phyloP scores from a whole-genome alignment of 2,329 filamentous ascomycete species.

The Curvularia hawaiiensis region DNA sequence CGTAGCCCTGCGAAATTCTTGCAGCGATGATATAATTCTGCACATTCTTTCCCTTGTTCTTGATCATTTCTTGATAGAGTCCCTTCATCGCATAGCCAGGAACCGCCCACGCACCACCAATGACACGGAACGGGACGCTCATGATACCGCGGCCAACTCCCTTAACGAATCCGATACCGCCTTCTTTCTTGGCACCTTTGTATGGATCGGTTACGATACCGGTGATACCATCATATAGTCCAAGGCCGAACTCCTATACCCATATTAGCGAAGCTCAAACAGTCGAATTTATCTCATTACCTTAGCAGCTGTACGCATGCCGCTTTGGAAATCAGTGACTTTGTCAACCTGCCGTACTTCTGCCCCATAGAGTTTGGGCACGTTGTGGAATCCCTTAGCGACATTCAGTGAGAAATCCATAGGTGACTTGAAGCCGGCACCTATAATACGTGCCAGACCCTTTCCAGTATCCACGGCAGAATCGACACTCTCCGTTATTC shows the following conservation, averaged over 20 bases:
- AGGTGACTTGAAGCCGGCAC: slow-evolving; percentile 76
- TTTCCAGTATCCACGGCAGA: slow-evolving; percentile 69
- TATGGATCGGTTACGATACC: slow-evolving; percentile 81
- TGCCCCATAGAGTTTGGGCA: slow-evolving; percentile 83
- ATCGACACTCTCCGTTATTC: slow-evolving; percentile 48
- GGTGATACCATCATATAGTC: slow-evolving; percentile 80
- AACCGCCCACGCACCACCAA: slow-evolving; percentile 67
- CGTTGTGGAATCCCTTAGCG: slow-evolving; percentile 86
- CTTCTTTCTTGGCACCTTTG: slow-evolving; percentile 70
- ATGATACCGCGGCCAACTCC: slow-evolving; percentile 84
- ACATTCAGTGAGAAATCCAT: slow-evolving; percentile 85
- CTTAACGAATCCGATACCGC: slow-evolving; percentile 71
- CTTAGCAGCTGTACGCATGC: slow-evolving; percentile 77
- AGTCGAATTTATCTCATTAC: slow-evolving; percentile 37
- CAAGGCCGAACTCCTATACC: slow-evolving; percentile 70
- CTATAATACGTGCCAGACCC: slow-evolving; percentile 73
- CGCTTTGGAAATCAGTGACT: slow-evolving; percentile 77
- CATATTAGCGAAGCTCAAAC: slow-evolving; percentile 11
- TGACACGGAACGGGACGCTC: slow-evolving; percentile 80
- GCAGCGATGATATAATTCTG: slow-evolving; percentile 81
- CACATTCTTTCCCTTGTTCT: slow-evolving; percentile 70
- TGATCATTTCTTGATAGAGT: slow-evolving; percentile 76
- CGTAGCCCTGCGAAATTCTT: slow-evolving; percentile 74
- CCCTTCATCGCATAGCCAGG: slow-evolving; percentile 86
- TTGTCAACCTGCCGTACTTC: slow-evolving; percentile 78